Evolutionary conservation across 306 rosid species (phyloP).

Genomic region (Carpinus viminea): DNA sequence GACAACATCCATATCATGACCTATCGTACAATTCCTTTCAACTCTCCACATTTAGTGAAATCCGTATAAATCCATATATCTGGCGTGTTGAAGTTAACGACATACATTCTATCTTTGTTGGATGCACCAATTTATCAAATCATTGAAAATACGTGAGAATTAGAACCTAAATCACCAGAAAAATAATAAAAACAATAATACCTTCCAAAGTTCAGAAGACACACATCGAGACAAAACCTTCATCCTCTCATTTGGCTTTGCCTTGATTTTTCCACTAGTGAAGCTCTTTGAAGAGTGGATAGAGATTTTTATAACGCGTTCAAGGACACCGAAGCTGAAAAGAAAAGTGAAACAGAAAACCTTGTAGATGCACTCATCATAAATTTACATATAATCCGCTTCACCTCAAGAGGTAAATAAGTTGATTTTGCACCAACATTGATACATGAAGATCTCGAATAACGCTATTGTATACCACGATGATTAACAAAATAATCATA

Average conservation of each 20-base stretch:
- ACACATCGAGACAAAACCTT: conserved; percentile 64
- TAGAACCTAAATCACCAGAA: background rate
- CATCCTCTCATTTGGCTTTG: conserved; percentile 93
- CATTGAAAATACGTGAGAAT: conserved; percentile 5
- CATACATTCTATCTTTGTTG: conserved; percentile 57
- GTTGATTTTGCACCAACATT: conserved; percentile 94
- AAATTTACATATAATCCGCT: background rate
- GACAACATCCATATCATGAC: background rate
- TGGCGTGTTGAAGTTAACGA: conserved; percentile 78
- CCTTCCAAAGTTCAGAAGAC: background rate
- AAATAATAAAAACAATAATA: conserved; percentile 26
- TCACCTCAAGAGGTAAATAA: conserved; percentile 81
- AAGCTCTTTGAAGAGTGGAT: too few species aligned
- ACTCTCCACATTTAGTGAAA: conserved; percentile 66
- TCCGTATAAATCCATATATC: conserved; percentile 57
- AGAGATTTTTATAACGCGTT: conserved; percentile 78
- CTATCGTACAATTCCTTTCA: too few species aligned
- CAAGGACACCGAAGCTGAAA: conserved; percentile 80
- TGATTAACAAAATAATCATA: conserved; percentile 73
- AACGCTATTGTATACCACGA: too few species aligned
- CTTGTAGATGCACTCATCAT: background rate
- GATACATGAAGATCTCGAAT: conserved; percentile 72
- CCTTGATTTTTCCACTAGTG: conserved; percentile 87
- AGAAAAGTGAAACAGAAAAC: background rate
- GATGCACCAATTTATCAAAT: conserved; percentile 62